These are phyloP conservation scores for Termitomyces heimii DNA, from an alignment of 768 basidiomycete genomes.

Conservation along the genomic window DNA sequence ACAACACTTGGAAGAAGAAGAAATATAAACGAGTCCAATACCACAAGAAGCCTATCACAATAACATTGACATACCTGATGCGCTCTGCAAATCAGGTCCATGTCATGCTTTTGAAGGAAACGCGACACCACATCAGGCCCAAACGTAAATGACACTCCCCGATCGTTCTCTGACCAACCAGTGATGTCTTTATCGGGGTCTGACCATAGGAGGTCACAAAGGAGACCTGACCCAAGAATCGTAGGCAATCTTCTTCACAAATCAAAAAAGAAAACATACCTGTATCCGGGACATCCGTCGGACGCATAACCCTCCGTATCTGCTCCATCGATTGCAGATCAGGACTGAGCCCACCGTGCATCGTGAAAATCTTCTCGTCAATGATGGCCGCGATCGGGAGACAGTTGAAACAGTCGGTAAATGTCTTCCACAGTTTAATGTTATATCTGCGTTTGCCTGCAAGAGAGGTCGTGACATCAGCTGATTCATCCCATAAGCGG, in stretches of 20 bases:
- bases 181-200: conserved; percentile 99
- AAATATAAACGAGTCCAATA: not conserved
- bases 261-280: conserved; percentile 41
- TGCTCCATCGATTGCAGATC: conserved; percentile 99
- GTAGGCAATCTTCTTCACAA: not conserved
- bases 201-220: conserved; percentile 97
- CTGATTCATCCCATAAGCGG: conserved; percentile 3
- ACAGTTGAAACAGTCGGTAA: conserved; percentile 99
- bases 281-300: conserved; percentile 98
- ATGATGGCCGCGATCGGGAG: conserved; percentile 98
- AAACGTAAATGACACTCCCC: conserved; percentile 98
- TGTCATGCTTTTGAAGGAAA: conserved; percentile 99
- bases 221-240: conserved; percentile 51
- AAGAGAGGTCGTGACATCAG: conserved; percentile 6
- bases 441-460: conserved; percentile 99
- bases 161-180: conserved; percentile 99
- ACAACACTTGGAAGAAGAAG: not conserved
- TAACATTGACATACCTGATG: conserved; percentile 72
- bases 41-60: not conserved
- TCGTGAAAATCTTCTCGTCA: conserved; percentile 99
- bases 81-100: conserved; percentile 98
- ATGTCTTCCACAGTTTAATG: conserved; percentile 99
- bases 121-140: conserved; percentile 97
- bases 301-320: conserved; percentile 98
- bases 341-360: conserved; percentile 97